These are phyloP conservation scores for Fusarium sp. DNA, from an alignment of 2,329 filamentous ascomycete species.

Conservation along the genomic window DNA sequence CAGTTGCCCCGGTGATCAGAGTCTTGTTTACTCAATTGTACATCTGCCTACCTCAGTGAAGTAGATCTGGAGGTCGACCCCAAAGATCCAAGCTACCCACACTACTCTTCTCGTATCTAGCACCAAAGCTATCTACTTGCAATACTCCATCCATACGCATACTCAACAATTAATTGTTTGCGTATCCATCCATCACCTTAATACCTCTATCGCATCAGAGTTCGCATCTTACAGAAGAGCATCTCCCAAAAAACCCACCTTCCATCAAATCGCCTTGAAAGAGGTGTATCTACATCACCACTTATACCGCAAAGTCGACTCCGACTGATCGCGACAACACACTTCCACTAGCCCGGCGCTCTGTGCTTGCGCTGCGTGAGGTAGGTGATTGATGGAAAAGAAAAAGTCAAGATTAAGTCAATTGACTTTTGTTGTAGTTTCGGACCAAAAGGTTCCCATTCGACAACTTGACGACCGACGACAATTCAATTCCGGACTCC, in stretches of 20 bases:
- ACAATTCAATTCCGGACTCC: slow-evolving; percentile 71
- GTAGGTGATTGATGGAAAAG: slow-evolving; percentile 56
- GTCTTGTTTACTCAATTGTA: slow-evolving; percentile 19
- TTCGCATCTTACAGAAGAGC: slow-evolving; percentile 29
- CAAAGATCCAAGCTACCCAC: slow-evolving; percentile 35
- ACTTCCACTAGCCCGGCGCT: slow-evolving; percentile 73
- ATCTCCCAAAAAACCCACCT: slow-evolving; percentile 24
- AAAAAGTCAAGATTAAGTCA: neutral
- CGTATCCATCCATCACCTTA: slow-evolving; percentile 18
- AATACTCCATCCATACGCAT: slow-evolving; percentile 20
- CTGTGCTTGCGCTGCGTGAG: slow-evolving; percentile 87
- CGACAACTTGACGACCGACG: slow-evolving; percentile 63
- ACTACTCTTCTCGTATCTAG: slow-evolving; percentile 39
- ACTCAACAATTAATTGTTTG: neutral
- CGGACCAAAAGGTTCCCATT: slow-evolving; percentile 62
- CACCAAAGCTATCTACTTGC: slow-evolving; percentile 22
- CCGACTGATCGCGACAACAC: slow-evolving; percentile 62
- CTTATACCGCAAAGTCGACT: slow-evolving; percentile 52
- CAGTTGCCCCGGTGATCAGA: slow-evolving; percentile 23
- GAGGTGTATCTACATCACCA: slow-evolving; percentile 44
- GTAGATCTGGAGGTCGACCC: slow-evolving; percentile 27
- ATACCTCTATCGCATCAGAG: slow-evolving; percentile 27
- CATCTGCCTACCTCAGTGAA: neutral
- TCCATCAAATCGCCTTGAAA: slow-evolving; percentile 48
- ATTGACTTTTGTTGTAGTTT: slow-evolving; percentile 49